Conservation (phyloP, 768 basidiomycete genomes). For the Auricularia heimuer region DNA sequence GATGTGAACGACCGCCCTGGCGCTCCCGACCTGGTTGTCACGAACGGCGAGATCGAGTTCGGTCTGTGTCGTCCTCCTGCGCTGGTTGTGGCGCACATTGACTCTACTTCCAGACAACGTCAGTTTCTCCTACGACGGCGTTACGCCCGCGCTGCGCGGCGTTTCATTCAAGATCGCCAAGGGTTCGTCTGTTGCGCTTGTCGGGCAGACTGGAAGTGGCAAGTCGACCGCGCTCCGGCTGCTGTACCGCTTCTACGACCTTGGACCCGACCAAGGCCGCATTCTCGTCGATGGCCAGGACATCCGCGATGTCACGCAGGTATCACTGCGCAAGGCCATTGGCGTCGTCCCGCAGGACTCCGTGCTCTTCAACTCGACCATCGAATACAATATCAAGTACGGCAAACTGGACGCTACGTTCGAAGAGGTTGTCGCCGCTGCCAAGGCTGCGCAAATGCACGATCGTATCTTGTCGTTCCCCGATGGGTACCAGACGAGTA, state of each 20-base stretch:
- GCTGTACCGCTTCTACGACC: conserved; percentile 87
- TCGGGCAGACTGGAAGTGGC: conserved; percentile 73
- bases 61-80: conserved; percentile 33
- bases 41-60: conserved; percentile 79
- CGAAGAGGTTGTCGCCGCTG: conserved; percentile 72
- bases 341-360: conserved; percentile 88
- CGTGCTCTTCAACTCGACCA: conserved; percentile 61
- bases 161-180: conserved; percentile 85
- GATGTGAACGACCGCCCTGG: conserved; percentile 76
- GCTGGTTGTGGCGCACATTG: too few species aligned
- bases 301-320: conserved; percentile 78
- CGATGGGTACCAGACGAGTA: conserved; percentile 70
- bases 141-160: conserved; percentile 57
- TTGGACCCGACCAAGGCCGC: conserved; percentile 64
- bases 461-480: conserved; percentile 78
- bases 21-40: conserved; percentile 61
- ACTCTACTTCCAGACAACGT: conserved; percentile 53
- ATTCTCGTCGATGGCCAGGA: conserved; percentile 83
- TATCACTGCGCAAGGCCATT: conserved; percentile 67
- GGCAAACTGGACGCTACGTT: conserved; percentile 61
- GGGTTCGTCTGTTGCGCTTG: conserved; percentile 80
- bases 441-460: conserved; percentile 79
- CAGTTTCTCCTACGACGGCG: conserved; percentile 72
- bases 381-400: conserved; percentile 70
- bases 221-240: conserved; percentile 82